Evolutionary conservation across 768 basidiomycete genomes (phyloP), one percentile per base, ranked within the genome.

Genomic region (Fistulinella prunicolor): DNA sequence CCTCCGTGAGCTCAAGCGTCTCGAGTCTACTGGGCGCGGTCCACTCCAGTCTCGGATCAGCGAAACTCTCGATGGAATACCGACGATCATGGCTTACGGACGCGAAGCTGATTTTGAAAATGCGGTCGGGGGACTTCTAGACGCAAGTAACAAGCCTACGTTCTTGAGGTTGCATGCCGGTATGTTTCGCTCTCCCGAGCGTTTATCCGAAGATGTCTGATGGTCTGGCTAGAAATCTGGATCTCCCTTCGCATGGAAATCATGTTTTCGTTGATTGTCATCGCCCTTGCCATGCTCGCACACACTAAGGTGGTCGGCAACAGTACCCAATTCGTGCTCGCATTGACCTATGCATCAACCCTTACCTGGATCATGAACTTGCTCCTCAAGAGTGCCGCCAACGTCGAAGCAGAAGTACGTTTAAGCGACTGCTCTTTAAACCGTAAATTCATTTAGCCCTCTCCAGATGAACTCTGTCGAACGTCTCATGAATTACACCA

Each of bases 1-100:
- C 10, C 70, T 76, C 0, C 67, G 76, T 17, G 75, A 77, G 56
- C 69, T 79, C 62, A 79, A 80, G 61, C 56, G 58, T 36, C 38
- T 61, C 55, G 77, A 79, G 53, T 71, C 73, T 36, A 64, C 70
- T 36, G 68, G 77, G 5, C 74, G 76, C 12, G 73, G 73, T 7
- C 68, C 72, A 3, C 72, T 81, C 17, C 79, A 80, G 49, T 70
- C 75, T 2, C 74, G 75, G 46, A 79, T 79, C 62, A 71, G 69
- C 36, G 79, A 80, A 60, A 74, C 72, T 2, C 66, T 81, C 5
- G 70, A 70, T 19, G 79, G 78, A 4, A 69, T 69, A 21, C 61
- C 64, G 3, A 76, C 75, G 10, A 73, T 79, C 37, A 69, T 79
- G 41, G 77, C 78, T 4, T 80, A 76, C 50, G 68, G 70, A 45